phyloP scores from a whole-genome alignment of 768 basidiomycete species.

The Boletus edulis region DNA sequence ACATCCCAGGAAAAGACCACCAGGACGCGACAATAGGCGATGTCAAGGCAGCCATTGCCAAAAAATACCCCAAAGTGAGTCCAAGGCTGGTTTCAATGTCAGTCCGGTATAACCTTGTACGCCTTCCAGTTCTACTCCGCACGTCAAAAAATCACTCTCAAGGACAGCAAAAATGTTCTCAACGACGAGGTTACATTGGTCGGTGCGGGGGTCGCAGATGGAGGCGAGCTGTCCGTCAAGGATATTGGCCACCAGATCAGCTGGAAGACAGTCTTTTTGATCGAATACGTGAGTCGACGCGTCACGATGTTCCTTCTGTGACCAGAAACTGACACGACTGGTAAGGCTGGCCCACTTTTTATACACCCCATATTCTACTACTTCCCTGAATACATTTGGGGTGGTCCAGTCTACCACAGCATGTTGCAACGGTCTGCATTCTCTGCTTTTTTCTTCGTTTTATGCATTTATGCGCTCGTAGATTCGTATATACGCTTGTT shows the following conservation, averaged over 20 bases:
- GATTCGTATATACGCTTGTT: slow-evolving; percentile 71
- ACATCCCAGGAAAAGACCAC: slow-evolving; percentile 42
- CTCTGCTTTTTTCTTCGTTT: neutral
- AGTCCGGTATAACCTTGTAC: slow-evolving; percentile 1
- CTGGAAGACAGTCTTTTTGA: slow-evolving; percentile 86
- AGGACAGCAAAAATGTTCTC: slow-evolving; percentile 59
- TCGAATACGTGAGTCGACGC: slow-evolving; percentile 82
- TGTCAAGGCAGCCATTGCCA: slow-evolving; percentile 63
- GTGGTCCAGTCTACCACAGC: slow-evolving; percentile 68
- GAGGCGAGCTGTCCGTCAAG: slow-evolving; percentile 72
- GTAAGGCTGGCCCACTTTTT: slow-evolving; percentile 79
- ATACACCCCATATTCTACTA: slow-evolving; percentile 86
- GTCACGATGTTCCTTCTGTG: neutral
- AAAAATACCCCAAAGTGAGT: slow-evolving; percentile 50
- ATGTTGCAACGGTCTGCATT: slow-evolving; percentile 64
- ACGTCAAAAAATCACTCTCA: slow-evolving; percentile 72
- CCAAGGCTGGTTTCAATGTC: neutral
- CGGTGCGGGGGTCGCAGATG: slow-evolving; percentile 55
- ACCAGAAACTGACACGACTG: slow-evolving; percentile 1
- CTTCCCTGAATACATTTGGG: slow-evolving; percentile 68
- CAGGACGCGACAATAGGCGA: slow-evolving; percentile 60
- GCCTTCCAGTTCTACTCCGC: slow-evolving; percentile 58
- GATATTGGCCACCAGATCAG: slow-evolving; percentile 89
- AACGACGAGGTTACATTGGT: slow-evolving; percentile 60
- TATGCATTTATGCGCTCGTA: slow-evolving; percentile 23